Percentiles rank a stretch among this genome's conserved stretches.
Conservation (phyloP, 1,284 basidiomycete genomes). For the Exobasidium rhododendri region DNA sequence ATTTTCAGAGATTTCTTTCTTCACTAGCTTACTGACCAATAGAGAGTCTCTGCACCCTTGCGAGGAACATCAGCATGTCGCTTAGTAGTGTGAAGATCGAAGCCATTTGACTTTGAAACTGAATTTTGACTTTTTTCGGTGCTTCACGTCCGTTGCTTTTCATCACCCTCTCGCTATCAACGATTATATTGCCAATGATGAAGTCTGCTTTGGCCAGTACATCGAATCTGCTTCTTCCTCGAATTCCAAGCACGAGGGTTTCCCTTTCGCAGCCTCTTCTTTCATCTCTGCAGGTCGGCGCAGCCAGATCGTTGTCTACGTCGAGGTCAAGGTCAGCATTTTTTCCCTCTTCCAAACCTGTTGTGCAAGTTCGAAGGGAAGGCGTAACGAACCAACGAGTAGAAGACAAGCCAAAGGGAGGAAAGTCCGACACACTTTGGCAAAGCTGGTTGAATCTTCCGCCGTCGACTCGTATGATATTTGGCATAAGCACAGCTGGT, state of each 20-base stretch:
- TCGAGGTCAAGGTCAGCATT: no score
- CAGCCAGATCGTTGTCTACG: no score
- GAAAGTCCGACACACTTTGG: conserved; percentile 5
- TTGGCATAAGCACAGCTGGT: not conserved
- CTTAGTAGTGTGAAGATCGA: conserved; percentile 3
- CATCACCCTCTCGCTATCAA: no score
- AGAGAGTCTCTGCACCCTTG: conserved; percentile 15
- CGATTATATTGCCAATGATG: no score
- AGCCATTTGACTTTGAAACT: not conserved
- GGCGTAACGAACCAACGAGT: not conserved
- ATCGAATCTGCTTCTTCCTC: no score
- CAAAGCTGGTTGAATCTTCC: conserved; percentile 10
- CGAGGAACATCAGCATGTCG: conserved; percentile 39
- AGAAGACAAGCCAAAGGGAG: not conserved
- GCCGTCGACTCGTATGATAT: not conserved
- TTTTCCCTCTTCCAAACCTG: not conserved
- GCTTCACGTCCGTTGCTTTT: no score
- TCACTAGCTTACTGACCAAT: no score
- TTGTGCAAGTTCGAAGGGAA: not conserved
- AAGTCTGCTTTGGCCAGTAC: not conserved
- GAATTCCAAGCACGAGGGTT: no score
- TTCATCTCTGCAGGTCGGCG: no score
- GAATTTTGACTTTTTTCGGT: no score
- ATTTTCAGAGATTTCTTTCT: no score
- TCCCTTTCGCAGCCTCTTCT: no score